Percentiles rank a stretch among this genome's conserved stretches.
Conservation (phyloP, 2,329 filamentous ascomycete species). For the Sarocladium strictum region DNA sequence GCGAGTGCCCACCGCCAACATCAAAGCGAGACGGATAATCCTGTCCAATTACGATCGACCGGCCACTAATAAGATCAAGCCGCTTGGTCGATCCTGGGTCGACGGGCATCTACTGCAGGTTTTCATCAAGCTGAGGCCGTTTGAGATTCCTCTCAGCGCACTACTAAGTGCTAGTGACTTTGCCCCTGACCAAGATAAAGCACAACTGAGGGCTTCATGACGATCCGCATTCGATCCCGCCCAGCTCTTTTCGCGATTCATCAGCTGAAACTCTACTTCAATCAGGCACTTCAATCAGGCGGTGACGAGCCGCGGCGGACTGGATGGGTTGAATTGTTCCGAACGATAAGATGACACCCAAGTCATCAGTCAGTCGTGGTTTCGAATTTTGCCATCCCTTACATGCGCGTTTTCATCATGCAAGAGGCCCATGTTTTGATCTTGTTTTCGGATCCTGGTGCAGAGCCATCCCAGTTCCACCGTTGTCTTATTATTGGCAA, state of each 20-base stretch:
- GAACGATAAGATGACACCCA: not conserved
- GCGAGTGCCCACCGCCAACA: not conserved
- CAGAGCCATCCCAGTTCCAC: not conserved
- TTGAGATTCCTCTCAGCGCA: not conserved
- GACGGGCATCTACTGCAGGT: not conserved
- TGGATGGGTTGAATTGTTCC: not conserved
- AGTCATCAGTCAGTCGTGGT: not conserved
- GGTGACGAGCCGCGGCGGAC: not conserved
- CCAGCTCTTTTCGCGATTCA: not conserved
- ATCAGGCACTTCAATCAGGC: not conserved
- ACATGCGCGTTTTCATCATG: not conserved
- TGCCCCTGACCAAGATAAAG: not conserved
- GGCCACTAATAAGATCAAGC: conserved; percentile 3
- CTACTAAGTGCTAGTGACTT: not conserved
- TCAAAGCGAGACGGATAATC: not conserved
- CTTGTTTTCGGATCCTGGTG: not conserved
- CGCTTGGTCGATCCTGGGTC: not conserved
- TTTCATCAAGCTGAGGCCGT: not conserved
- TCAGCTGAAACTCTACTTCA: not conserved
- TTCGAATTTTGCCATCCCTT: conserved; percentile 1
- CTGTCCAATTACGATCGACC: conserved; percentile 6
- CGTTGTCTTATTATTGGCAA: conserved; percentile 6
- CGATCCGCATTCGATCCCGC: not conserved
- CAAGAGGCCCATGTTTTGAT: not conserved
- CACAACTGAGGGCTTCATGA: not conserved